Evolutionary conservation across 106 monocot genomes (phyloP).

Genomic region (Apostasia shenzhenica): DNA sequence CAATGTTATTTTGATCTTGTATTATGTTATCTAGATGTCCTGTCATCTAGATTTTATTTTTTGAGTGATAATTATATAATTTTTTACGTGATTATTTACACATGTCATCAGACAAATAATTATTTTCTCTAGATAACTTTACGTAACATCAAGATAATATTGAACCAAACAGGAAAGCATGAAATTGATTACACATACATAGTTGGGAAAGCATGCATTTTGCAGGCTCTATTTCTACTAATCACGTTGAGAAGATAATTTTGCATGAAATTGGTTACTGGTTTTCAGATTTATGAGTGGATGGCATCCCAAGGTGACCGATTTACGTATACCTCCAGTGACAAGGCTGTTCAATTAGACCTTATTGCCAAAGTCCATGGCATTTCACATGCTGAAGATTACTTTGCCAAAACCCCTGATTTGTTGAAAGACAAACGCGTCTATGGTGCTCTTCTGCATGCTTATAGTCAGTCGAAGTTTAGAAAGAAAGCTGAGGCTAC

Average conservation of each 20-base stretch:
- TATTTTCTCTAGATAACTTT: too few species aligned
- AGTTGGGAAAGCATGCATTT: not conserved
- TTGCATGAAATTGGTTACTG: not conserved
- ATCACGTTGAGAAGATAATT: not conserved
- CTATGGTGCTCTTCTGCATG: constrained; percentile 82
- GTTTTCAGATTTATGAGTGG: constrained; percentile 78
- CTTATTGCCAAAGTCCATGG: constrained; percentile 78
- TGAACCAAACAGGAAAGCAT: not conserved
- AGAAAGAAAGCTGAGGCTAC: constrained; percentile 64
- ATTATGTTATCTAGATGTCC: too few species aligned
- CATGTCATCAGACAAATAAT: not conserved
- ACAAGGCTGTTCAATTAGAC: constrained; percentile 81
- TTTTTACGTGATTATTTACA: not conserved
- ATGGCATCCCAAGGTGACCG: constrained; percentile 48
- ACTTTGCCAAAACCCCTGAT: constrained; percentile 52
- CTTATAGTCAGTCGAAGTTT: constrained; percentile 55
- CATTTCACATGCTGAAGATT: constrained; percentile 54
- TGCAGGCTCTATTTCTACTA: not conserved
- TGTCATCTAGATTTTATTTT: too few species aligned
- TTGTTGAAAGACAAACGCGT: constrained; percentile 73
- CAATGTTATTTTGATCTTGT: too few species aligned
- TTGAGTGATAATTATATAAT: too few species aligned
- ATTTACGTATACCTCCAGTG: constrained; percentile 64
- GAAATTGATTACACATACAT: not conserved
- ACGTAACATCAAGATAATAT: not conserved